phyloP scores from a whole-genome alignment of 345 rosid species.

The Noccaea caerulescens region DNA sequence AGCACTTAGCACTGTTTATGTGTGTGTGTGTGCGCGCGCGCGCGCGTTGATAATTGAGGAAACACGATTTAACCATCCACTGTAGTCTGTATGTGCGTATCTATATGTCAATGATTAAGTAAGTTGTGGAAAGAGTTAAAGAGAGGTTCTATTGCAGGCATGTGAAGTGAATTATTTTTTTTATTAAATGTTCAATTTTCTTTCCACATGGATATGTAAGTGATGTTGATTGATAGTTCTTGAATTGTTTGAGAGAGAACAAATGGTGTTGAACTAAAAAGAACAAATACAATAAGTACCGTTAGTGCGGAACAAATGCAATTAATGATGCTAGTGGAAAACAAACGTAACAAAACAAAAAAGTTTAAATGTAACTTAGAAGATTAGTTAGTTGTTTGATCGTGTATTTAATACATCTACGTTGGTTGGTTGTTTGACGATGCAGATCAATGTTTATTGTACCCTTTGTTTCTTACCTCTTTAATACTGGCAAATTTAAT shows the following conservation, averaged over 20 bases:
- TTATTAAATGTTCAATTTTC: not conserved
- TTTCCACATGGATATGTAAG: not conserved
- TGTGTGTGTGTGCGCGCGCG: not conserved
- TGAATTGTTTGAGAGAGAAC: constrained; percentile 6
- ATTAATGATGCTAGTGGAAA: constrained; percentile 18
- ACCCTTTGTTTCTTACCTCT: not conserved
- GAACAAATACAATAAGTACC: constrained; percentile 6
- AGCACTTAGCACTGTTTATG: not conserved
- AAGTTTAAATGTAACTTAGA: not conserved
- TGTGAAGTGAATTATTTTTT: not conserved
- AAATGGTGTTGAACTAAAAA: constrained; percentile 4
- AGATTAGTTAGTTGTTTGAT: not conserved
- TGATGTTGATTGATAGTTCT: not conserved
- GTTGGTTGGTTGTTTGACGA: constrained; percentile 2
- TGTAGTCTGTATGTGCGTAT: not conserved
- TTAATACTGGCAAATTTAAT: no score
- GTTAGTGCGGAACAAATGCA: constrained; percentile 25
- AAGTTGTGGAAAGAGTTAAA: not conserved
- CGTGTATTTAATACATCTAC: constrained; percentile 13
- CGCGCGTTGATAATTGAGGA: no score
- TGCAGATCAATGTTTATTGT: not conserved
- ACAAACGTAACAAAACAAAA: not conserved
- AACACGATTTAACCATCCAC: not conserved
- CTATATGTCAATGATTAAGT: not conserved
- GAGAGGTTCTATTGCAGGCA: not conserved